Evolutionary conservation across 2,329 filamentous ascomycete species (phyloP), one percentile per base, ranked within the genome.

Genomic region (Botrytis deweyae): DNA sequence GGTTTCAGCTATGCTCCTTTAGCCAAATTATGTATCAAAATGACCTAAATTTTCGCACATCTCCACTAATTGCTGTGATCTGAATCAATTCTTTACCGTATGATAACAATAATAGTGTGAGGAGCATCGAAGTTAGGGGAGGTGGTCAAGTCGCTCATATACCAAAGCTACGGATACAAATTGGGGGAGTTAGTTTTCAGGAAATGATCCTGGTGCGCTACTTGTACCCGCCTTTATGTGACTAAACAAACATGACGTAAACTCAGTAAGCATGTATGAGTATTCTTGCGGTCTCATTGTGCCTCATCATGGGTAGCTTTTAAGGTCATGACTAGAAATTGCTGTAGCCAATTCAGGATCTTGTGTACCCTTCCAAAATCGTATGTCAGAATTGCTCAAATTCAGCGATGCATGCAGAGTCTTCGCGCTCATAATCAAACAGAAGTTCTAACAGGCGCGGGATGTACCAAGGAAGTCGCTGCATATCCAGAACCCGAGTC

Each of bases 181-280:
- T 1, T 3, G 7, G 29, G 3, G 8, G 25, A 14, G 12, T 63
- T 20, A 4, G 20, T 18, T 29, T 8, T 18, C 0, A 14, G 12
- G 0, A 4, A 20, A 5, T 0, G 9, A 2, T 14, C 1, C 12
- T 18, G 7, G 7, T 18, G 7, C 4, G 7, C 14, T 20, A 29
- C 36, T 9, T 20, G 8, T 20, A 2, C 7, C 8, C 1, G 14
- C 4, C 1, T 29, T 22, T 8, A 0, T 33, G n/a, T 16, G 14
- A 29, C 49, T 6, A 1, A 49, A 16, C 0, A 1, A 55, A n/a
- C 2, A 52, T 52, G 10, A 10, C 25, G 5, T n/a, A n/a, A n/a
- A 55, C 10, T 7, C 25, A 55, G 5, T n/a, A 0, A 16, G 0
- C 3, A 33, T 58, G 1, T 18, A 1, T 18, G 7, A 8, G 6